Percentiles rank a stretch among this genome's conserved stretches.
Conservation (phyloP, 768 basidiomycete species). For the Agaricus bisporus region DNA sequence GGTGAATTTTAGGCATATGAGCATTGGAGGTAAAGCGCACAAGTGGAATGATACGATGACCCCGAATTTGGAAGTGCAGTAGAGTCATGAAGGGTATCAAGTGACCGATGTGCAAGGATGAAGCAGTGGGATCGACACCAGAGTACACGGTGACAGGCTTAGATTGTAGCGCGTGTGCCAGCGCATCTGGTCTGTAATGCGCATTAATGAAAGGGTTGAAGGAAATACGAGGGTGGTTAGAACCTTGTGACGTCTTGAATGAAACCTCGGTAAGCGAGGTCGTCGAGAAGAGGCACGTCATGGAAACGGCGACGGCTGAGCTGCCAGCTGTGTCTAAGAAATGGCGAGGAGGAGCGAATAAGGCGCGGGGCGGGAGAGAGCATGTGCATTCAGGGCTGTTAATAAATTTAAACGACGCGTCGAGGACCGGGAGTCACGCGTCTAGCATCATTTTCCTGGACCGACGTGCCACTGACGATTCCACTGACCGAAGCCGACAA, state of each 20-base stretch:
- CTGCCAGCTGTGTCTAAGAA: background rate
- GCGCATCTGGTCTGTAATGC: conserved; percentile 31
- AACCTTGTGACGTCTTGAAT: conserved; percentile 42
- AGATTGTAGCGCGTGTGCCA: conserved; percentile 30
- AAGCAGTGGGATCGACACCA: conserved; percentile 91
- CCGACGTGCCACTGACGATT: too few relatives aligned
- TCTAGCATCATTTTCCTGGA: too few relatives aligned
- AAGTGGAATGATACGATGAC: conserved; percentile 77
- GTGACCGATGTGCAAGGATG: conserved; percentile 89
- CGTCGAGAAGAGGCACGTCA: conserved; percentile 27
- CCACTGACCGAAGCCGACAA: too few relatives aligned
- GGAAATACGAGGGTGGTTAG: conserved; percentile 3
- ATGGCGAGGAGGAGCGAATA: background rate
- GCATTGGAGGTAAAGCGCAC: conserved; percentile 41
- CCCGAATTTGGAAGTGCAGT: conserved; percentile 83
- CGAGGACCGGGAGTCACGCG: background rate
- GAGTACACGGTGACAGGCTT: conserved; percentile 62
- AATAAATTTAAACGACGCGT: background rate
- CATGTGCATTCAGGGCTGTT: background rate
- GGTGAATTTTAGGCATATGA: background rate
- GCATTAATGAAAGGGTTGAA: background rate
- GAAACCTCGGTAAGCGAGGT: conserved; percentile 39
- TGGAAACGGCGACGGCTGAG: conserved; percentile 3
- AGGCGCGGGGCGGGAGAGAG: background rate
- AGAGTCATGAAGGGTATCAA: conserved; percentile 82